phyloP scores from a whole-genome alignment of 306 rosid genomes.

The Malus sylvestris region DNA sequence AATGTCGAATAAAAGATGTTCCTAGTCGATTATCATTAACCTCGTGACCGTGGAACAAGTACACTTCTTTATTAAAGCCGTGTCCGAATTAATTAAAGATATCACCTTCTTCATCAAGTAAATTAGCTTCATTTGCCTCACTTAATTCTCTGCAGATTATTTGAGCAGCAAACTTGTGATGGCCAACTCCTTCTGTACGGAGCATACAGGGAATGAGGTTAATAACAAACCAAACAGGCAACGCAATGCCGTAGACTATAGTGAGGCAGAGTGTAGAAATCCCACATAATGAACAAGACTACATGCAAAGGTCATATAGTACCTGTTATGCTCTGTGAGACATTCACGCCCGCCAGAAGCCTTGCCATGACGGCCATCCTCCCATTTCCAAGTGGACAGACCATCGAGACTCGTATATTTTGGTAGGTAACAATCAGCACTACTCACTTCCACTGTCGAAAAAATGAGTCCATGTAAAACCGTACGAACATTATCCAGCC shows the following conservation, averaged over 20 bases:
- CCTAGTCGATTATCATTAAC: not conserved
- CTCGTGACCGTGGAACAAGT: not conserved
- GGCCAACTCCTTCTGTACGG: conserved; percentile 55
- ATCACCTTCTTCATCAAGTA: conserved; percentile 81
- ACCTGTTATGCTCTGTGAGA: conserved; percentile 56
- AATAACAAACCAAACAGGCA: not conserved
- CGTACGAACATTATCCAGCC: not conserved
- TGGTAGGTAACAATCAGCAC: not conserved
- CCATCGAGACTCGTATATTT: conserved; percentile 25
- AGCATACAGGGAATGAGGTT: not conserved
- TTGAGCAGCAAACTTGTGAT: conserved; percentile 56
- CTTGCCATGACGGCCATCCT: conserved; percentile 83
- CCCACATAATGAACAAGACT: not conserved
- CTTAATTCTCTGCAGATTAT: conserved; percentile 52
- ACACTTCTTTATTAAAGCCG: not conserved
- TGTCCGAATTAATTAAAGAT: not conserved
- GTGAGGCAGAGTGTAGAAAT: not conserved
- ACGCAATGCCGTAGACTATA: not conserved
- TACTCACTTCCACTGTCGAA: not conserved
- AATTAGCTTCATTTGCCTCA: conserved; percentile 83
- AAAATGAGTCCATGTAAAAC: not conserved
- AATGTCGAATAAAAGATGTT: not conserved
- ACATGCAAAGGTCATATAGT: conserved; percentile 8
- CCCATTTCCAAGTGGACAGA: conserved; percentile 68
- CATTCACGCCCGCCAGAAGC: conserved; percentile 55